A percentile compares a stretch with the other conserved stretches of the same genome.
Evolutionary conservation across 2,329 filamentous ascomycete species (phyloP).

Genomic region (Cadophora luteo-olivacea): DNA sequence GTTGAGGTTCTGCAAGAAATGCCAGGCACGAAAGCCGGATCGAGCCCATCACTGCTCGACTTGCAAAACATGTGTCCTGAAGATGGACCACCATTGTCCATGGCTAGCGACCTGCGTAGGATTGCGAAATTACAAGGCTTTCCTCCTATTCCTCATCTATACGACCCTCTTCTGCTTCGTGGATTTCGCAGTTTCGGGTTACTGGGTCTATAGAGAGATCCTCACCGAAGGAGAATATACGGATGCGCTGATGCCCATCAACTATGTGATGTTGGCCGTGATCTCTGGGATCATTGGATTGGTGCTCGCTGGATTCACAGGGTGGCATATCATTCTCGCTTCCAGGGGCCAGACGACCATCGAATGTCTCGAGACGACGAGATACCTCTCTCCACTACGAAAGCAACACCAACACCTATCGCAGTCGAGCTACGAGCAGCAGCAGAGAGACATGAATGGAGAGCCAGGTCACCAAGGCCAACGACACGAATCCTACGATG

Average conservation of each 20-base stretch:
- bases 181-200: constrained; percentile 75
- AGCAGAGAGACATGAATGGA: constrained; percentile 71
- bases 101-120: constrained; percentile 98
- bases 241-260: constrained; percentile 83
- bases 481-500: constrained; percentile 49
- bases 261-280: constrained; percentile 87
- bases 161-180: constrained; percentile 85
- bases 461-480: constrained; percentile 32
- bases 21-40: constrained; percentile 91
- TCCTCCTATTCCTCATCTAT: constrained; percentile 90
- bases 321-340: constrained; percentile 88
- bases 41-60: constrained; percentile 96
- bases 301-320: constrained; percentile 87
- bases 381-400: constrained; percentile 84
- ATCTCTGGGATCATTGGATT: constrained; percentile 90
- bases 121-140: constrained; percentile 93
- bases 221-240: constrained; percentile 72
- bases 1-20: constrained; percentile 95
- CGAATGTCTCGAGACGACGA: constrained; percentile 93
- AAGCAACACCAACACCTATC: constrained; percentile 69
- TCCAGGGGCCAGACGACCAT: constrained; percentile 88
- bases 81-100: constrained; percentile 99
- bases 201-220: constrained; percentile 88
- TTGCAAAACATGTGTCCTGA: constrained; percentile 91
- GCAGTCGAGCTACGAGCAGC: constrained; percentile 62